These are phyloP conservation scores for Vaccinium macrocarpon DNA, from an alignment of 148 eudicot species.

Conservation along the genomic window DNA sequence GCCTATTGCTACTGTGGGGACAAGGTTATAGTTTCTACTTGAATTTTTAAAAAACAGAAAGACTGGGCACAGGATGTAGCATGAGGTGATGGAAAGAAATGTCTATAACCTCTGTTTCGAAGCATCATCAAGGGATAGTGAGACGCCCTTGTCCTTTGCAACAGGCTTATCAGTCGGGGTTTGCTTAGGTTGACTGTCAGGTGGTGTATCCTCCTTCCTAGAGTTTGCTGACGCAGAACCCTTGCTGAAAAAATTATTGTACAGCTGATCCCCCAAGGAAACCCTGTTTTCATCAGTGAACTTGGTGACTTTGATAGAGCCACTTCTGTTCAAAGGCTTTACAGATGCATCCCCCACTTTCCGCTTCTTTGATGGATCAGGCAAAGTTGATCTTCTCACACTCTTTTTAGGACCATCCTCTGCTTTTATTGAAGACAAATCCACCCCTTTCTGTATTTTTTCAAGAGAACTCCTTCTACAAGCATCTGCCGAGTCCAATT, in stretches of 20 bases:
- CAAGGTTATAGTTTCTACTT: neutral
- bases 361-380: conserved; percentile 23
- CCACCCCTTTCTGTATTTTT: conserved; percentile 31
- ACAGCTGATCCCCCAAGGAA: conserved; percentile 40
- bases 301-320: conserved; percentile 25
- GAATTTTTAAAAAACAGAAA: neutral
- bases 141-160: conserved; percentile 12
- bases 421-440: conserved; percentile 20
- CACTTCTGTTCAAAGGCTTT: conserved; percentile 29
- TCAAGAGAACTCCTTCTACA: conserved; percentile 27
- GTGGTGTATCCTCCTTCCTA: conserved; percentile 12
- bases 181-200: conserved; percentile 23
- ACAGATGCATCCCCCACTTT: conserved; percentile 28
- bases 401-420: conserved; percentile 31
- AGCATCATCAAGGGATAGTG: conserved; percentile 43
- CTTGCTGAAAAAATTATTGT: conserved; percentile 1
- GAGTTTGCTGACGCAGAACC: conserved; percentile 27
- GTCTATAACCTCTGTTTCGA: conserved; percentile 54
- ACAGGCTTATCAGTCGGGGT: conserved; percentile 24
- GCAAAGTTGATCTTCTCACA: conserved; percentile 20
- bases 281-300: conserved; percentile 21
- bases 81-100: neutral
- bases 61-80: too few relatives aligned
- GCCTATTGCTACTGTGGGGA: neutral
- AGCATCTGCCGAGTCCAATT: conserved; percentile 25